Conservation (phyloP, 202 grass and related monocot genomes). For the Digitaria exilis region DNA sequence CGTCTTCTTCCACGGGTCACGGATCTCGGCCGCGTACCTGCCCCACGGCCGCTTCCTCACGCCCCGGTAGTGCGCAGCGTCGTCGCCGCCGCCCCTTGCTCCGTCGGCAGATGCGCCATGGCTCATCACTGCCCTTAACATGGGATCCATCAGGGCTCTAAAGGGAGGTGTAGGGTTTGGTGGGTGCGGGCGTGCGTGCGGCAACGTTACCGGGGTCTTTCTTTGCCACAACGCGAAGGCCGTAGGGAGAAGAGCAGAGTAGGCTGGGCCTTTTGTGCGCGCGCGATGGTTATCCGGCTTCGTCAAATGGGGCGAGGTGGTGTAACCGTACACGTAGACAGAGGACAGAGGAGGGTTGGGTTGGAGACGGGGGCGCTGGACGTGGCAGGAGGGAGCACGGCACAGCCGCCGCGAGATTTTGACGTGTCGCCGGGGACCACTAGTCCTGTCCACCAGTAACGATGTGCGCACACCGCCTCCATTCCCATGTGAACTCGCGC, state of each 20-base stretch:
- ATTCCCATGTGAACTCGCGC: background rate
- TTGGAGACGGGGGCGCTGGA: background rate
- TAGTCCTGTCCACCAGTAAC: too few species aligned
- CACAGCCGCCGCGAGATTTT: slow-evolving; percentile 51
- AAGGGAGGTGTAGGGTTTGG: background rate
- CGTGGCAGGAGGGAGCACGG: slow-evolving; percentile 20
- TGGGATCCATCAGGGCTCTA: slow-evolving; percentile 12
- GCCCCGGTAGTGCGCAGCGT: slow-evolving; percentile 57
- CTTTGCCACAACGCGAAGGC: background rate
- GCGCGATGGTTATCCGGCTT: background rate
- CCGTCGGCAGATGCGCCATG: background rate
- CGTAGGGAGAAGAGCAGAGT: slow-evolving; percentile 4
- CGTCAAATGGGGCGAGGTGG: background rate
- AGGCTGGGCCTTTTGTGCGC: background rate
- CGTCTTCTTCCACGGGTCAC: slow-evolving; percentile 84
- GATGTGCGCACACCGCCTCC: background rate
- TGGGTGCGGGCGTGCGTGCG: background rate
- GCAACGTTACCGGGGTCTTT: background rate
- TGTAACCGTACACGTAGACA: background rate
- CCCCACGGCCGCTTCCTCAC: slow-evolving; percentile 85
- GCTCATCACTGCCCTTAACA: background rate
- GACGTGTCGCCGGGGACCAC: slow-evolving; percentile 39
- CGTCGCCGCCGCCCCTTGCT: background rate
- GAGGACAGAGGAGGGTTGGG: slow-evolving; percentile 3
- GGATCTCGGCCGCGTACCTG: slow-evolving; percentile 74